Conservation (phyloP, 768 basidiomycete species). For the Termitomyces sp. region DNA sequence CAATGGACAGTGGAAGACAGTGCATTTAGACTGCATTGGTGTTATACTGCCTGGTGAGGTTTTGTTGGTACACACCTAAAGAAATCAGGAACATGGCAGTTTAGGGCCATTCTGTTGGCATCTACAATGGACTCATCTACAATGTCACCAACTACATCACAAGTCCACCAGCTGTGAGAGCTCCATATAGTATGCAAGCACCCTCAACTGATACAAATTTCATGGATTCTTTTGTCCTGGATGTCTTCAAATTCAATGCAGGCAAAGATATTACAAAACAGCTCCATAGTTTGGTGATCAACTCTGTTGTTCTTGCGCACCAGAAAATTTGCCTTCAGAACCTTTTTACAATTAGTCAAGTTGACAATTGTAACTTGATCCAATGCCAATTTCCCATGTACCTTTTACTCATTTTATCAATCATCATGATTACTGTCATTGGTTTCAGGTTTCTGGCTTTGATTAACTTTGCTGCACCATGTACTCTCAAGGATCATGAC, state of each 20-base stretch:
- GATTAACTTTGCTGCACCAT: slow-evolving; percentile 66
- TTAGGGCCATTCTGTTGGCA: slow-evolving; percentile 60
- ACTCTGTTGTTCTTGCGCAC: slow-evolving; percentile 52
- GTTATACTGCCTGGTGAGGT: slow-evolving; percentile 84
- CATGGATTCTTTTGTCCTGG: slow-evolving; percentile 67
- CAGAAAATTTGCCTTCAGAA: slow-evolving; percentile 92
- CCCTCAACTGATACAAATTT: slow-evolving; percentile 52
- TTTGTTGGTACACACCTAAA: slow-evolving; percentile 83
- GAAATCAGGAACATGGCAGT: slow-evolving; percentile 71
- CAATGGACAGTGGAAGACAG: no score
- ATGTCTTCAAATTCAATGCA: slow-evolving; percentile 71
- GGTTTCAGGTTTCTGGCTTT: slow-evolving; percentile 92
- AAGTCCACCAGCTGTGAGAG: slow-evolving; percentile 53
- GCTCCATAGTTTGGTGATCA: slow-evolving; percentile 61
- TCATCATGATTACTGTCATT: slow-evolving; percentile 92
- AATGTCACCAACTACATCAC: slow-evolving; percentile 81
- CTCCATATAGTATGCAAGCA: slow-evolving; percentile 21
- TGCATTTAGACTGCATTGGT: slow-evolving; percentile 27
- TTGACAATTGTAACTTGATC: slow-evolving; percentile 50
- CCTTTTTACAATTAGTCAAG: slow-evolving; percentile 70
- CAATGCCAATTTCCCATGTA: slow-evolving; percentile 92
- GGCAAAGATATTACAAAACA: slow-evolving; percentile 81
- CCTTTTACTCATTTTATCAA: slow-evolving; percentile 83
- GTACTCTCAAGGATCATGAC: slow-evolving; percentile 87
- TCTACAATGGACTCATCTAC: slow-evolving; percentile 86